Evolutionary conservation across 257 asterid species (phyloP), one percentile per base, ranked within the genome.

Genomic region (Asclepias syriaca): DNA sequence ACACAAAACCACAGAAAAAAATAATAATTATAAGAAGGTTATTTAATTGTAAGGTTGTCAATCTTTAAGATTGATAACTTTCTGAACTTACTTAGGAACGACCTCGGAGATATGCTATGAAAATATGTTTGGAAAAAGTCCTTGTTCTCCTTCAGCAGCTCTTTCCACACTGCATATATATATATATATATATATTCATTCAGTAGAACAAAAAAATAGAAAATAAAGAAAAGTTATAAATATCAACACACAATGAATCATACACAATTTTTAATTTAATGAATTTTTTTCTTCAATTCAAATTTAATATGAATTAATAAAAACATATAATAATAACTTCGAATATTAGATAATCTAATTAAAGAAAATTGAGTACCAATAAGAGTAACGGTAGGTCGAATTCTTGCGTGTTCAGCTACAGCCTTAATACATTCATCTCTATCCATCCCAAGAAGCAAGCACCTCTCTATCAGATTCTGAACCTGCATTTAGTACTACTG

Each of bases 91-190:
- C 90, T 74, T 63, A 75, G 45, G 74, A 71, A 73, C 55, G 82
- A 83, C 56, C 76, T 75, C 55, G 83, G 78, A 65, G 90, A 77
- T 63, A 86, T 51, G 76, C 85, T 71, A 21, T 68, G 85, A 67
- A 80, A 84, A 77, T 89, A 91, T 16, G 89, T 81, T 65, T 67
- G 85, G 72, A 91, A 91, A 83, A 87, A 91, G 58, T 87, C 90
- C 74, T 61, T 77, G 78, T 91, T 91, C 92, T 89, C 97, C 81
- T 87, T 90, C 71, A 65, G 50, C 46, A 90, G 75, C 80, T 84
- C 95, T 75, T 78, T 87, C 96, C 93, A 88, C 58, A 90, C 97
- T 91, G 87, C 81, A 79, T 15, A 29, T 6, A 37, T 1, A 24
- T 7, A 27, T 10, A 2, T 40, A 37, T 15, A 19, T n/a, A 48